A percentile compares a stretch with the other conserved stretches of the same genome.
Conservation (phyloP, 495 filamentous ascomycete species). For the Penicillium malachiteum region DNA sequence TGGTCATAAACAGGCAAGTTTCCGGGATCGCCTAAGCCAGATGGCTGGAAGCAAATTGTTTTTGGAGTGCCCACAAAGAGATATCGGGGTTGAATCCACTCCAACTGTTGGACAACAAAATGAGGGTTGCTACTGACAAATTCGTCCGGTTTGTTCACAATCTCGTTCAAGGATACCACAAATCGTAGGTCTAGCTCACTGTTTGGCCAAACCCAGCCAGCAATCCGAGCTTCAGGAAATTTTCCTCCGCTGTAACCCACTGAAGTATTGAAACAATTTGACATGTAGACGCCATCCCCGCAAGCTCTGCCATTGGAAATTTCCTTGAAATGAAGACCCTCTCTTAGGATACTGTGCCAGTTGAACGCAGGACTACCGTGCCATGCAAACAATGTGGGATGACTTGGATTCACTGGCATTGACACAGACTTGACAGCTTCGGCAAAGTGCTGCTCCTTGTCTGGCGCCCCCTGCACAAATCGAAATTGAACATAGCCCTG, state of each 20-base stretch:
- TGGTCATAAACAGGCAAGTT: conserved; percentile 42
- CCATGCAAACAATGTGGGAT: conserved; percentile 80
- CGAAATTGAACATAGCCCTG: conserved; percentile 75
- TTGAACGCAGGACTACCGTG: conserved; percentile 76
- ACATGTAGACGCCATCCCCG: conserved; percentile 83
- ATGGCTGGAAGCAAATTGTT: not conserved
- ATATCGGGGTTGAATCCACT: conserved; percentile 93
- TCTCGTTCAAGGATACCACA: conserved; percentile 82
- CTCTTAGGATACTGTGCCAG: conserved; percentile 89
- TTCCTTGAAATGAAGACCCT: conserved; percentile 72
- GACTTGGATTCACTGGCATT: conserved; percentile 29
- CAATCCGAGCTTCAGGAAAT: conserved; percentile 12
- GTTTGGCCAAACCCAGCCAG: conserved; percentile 54
- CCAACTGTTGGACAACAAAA: conserved; percentile 71
- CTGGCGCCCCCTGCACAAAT: conserved; percentile 84
- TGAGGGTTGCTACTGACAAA: conserved; percentile 57
- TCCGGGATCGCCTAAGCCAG: not conserved
- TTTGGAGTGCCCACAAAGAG: conserved; percentile 59
- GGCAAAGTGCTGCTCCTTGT: conserved; percentile 84
- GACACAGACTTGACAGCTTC: conserved; percentile 55
- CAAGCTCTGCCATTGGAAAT: conserved; percentile 63
- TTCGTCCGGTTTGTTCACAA: conserved; percentile 70
- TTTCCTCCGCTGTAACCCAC: conserved; percentile 44
- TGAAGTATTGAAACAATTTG: conserved; percentile 56
- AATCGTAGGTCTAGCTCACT: conserved; percentile 57